These are phyloP conservation scores for Silene vulgaris DNA, from an alignment of 179 eudicot genomes.

Conservation along the genomic window DNA sequence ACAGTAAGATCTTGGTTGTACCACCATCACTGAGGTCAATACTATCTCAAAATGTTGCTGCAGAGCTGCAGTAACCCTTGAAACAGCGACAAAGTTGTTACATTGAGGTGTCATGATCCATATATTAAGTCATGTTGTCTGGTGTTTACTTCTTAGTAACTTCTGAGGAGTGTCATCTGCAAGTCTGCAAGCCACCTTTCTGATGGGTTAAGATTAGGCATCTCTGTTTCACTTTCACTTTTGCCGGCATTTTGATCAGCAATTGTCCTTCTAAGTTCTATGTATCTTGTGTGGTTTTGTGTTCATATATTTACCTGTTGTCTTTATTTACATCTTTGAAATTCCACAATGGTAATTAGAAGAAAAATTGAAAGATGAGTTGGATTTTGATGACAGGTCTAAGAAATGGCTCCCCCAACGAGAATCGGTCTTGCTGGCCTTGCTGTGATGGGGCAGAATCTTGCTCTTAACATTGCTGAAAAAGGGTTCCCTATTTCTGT, in stretches of 20 bases:
- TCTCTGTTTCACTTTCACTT: neutral
- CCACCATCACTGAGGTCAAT: no score
- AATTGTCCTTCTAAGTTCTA: neutral
- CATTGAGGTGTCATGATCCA: no score
- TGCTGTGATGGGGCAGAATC: constrained; percentile 96
- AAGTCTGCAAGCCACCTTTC: neutral
- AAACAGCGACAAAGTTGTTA: no score
- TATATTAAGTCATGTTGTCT: neutral
- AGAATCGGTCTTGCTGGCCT: constrained; percentile 95
- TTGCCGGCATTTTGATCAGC: neutral
- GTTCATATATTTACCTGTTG: neutral
- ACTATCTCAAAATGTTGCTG: no score
- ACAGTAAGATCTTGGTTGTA: no score
- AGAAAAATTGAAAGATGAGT: neutral
- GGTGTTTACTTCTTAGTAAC: neutral
- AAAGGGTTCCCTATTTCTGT: constrained; percentile 87
- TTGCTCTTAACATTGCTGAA: constrained; percentile 88
- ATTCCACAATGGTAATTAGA: neutral
- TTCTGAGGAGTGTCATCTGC: neutral
- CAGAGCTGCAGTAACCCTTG: no score
- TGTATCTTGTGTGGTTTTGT: neutral
- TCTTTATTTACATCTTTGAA: neutral
- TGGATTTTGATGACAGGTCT: constrained; percentile 14
- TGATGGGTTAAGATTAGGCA: neutral
- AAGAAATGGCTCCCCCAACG: constrained; percentile 45